A percentile compares a stretch with the other conserved stretches of the same genome.
These are phyloP conservation scores for Myxozyma neotropica DNA, from an alignment of 805 yeast species.

Conservation along the genomic window DNA sequence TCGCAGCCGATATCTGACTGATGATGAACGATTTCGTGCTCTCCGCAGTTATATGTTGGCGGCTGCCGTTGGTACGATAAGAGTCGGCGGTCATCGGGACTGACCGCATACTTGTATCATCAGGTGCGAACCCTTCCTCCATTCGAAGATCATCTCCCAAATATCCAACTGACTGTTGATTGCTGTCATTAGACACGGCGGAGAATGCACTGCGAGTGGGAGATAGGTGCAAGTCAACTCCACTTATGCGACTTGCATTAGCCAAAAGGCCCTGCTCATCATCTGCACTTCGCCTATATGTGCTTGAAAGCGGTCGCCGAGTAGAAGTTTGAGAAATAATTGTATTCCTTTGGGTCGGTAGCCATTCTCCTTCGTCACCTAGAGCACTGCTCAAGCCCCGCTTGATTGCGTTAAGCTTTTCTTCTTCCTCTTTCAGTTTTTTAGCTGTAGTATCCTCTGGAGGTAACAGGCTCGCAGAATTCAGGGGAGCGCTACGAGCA, in stretches of 20 bases:
- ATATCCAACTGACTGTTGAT: not conserved
- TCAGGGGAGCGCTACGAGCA: not conserved
- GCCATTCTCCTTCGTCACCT: constrained; percentile 6
- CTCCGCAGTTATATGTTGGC: not conserved
- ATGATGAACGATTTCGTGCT: not conserved
- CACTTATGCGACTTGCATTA: not conserved
- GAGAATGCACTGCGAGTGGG: not conserved
- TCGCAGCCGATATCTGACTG: constrained; percentile 6
- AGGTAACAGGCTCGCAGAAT: no score
- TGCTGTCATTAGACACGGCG: not conserved
- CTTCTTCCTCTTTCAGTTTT: not conserved
- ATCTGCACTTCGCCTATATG: not conserved
- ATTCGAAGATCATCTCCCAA: not conserved
- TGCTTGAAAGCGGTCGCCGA: not conserved
- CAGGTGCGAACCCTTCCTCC: not conserved
- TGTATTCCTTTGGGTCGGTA: not conserved
- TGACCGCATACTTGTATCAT: not conserved
- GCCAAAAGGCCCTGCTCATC: constrained; percentile 2
- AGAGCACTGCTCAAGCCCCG: not conserved
- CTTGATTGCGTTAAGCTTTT: not conserved
- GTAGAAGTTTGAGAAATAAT: not conserved
- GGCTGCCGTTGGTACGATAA: not conserved
- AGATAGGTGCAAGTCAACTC: not conserved
- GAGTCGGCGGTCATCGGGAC: not conserved
- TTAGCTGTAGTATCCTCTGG: not conserved